Evolutionary conservation across 2,329 filamentous ascomycete species (phyloP).

Genomic region (Colletotrichum simmondsii): DNA sequence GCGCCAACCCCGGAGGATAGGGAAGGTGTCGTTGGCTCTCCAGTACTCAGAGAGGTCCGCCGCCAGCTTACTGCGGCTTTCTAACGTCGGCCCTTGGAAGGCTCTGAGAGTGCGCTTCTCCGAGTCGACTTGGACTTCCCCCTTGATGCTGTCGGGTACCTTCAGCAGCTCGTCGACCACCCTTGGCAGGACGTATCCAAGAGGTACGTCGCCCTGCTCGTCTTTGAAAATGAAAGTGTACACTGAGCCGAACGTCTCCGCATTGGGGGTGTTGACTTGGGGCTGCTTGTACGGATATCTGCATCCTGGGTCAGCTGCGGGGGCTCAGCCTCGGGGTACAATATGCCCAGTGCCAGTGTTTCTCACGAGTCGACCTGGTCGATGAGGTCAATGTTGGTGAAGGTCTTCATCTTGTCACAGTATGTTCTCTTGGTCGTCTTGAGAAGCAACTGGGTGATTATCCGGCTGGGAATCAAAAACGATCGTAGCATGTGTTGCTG

Average conservation of each 20-base stretch:
- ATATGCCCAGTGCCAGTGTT: background rate
- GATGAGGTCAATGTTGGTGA: constrained; percentile 62
- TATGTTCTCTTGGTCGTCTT: constrained; percentile 25
- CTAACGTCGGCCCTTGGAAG: constrained; percentile 67
- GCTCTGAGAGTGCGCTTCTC: constrained; percentile 71
- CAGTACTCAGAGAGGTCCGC: constrained; percentile 72
- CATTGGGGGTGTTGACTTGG: constrained; percentile 63
- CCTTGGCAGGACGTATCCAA: constrained; percentile 69
- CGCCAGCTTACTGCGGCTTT: constrained; percentile 69
- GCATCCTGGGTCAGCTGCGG: constrained; percentile 18
- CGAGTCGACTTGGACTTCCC: constrained; percentile 71
- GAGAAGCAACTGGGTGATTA: background rate
- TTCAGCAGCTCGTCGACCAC: constrained; percentile 61
- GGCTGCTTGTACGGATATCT: constrained; percentile 82
- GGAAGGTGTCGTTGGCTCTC: constrained; percentile 77
- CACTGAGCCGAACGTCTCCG: constrained; percentile 67
- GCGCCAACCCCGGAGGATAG: constrained; percentile 81
- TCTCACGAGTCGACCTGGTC: constrained; percentile 66
- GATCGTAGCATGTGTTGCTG: background rate
- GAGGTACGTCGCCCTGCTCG: constrained; percentile 69
- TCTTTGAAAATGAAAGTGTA: constrained; percentile 75
- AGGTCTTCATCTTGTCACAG: constrained; percentile 37
- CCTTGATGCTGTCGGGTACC: constrained; percentile 61
- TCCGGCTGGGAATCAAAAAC: background rate
- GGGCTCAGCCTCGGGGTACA: background rate